phyloP scores from a whole-genome alignment of 257 asterid species.

The Plantago major region DNA sequence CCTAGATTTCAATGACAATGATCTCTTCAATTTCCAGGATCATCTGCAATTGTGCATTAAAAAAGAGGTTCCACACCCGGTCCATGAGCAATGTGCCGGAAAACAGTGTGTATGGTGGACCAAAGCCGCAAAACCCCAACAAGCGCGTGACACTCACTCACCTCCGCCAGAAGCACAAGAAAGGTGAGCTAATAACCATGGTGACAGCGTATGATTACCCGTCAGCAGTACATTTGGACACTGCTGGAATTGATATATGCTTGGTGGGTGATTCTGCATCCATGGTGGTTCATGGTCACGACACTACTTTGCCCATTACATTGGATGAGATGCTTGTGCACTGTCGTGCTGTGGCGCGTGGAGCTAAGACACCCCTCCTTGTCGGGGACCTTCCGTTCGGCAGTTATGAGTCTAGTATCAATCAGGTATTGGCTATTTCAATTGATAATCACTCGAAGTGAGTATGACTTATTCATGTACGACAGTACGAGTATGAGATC shows the following conservation, averaged over 20 bases:
- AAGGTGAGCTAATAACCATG: slow-evolving; percentile 71
- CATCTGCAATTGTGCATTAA: not conserved
- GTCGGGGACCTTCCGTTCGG: slow-evolving; percentile 93
- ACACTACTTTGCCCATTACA: slow-evolving; percentile 86
- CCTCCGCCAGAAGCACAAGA: slow-evolving; percentile 66
- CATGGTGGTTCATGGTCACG: slow-evolving; percentile 98
- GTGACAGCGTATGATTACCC: slow-evolving; percentile 95
- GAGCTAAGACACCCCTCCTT: slow-evolving; percentile 78
- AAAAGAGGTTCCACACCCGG: slow-evolving; percentile 5
- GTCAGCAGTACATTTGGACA: slow-evolving; percentile 74
- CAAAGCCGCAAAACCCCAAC: slow-evolving; percentile 63
- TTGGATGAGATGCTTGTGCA: slow-evolving; percentile 93
- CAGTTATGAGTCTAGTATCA: slow-evolving; percentile 67
- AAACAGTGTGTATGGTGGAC: slow-evolving; percentile 80
- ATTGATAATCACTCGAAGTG: not conserved
- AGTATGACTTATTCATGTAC: not conserved
- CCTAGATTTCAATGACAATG: slow-evolving; percentile 6
- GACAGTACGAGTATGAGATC: no score
- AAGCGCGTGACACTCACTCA: slow-evolving; percentile 64
- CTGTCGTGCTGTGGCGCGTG: slow-evolving; percentile 88
- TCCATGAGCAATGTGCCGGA: slow-evolving; percentile 73
- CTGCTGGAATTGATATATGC: slow-evolving; percentile 80
- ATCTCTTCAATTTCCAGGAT: not conserved
- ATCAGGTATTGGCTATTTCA: slow-evolving; percentile 45
- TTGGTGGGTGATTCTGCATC: slow-evolving; percentile 96